Conservation (phyloP, 2,329 filamentous ascomycete genomes). For the Calonectria fujianensis region DNA sequence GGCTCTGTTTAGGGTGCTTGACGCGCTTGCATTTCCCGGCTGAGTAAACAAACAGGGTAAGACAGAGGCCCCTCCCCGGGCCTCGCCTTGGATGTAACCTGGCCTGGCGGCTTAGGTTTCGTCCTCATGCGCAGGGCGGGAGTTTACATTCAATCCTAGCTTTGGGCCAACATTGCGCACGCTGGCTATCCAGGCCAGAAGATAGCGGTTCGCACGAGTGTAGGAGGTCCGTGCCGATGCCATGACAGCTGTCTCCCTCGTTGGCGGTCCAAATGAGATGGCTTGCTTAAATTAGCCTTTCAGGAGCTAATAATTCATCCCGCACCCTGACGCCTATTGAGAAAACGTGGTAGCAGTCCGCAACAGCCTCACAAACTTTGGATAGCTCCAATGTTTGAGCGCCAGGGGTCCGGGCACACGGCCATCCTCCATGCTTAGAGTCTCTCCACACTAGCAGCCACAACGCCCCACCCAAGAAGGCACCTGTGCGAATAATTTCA, state of each 20-base stretch:
- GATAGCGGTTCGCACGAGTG: background rate
- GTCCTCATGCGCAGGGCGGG: background rate
- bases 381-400: slow-evolving; percentile 21
- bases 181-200: background rate
- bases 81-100: background rate
- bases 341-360: slow-evolving; percentile 9
- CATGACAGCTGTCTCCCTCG: background rate
- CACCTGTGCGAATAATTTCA: slow-evolving; percentile 35
- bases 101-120: background rate
- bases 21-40: slow-evolving; percentile 13
- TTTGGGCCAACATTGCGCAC: slow-evolving; percentile 5
- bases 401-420: slow-evolving; percentile 20
- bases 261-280: background rate
- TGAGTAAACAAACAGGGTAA: background rate
- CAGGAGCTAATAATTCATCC: background rate
- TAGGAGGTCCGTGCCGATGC: background rate
- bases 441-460: slow-evolving; percentile 27
- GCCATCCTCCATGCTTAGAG: slow-evolving; percentile 15
- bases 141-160: background rate
- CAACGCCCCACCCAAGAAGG: slow-evolving; percentile 24
- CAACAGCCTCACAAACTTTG: slow-evolving; percentile 7
- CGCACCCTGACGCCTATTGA: background rate
- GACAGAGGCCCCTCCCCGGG: slow-evolving; percentile 5
- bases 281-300: slow-evolving; percentile 10
- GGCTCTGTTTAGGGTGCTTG: slow-evolving; percentile 1